Evolutionary conservation across 805 yeast species (phyloP), one percentile per base, ranked within the genome.

Genomic region (Isabelozyma pseudorhagii): DNA sequence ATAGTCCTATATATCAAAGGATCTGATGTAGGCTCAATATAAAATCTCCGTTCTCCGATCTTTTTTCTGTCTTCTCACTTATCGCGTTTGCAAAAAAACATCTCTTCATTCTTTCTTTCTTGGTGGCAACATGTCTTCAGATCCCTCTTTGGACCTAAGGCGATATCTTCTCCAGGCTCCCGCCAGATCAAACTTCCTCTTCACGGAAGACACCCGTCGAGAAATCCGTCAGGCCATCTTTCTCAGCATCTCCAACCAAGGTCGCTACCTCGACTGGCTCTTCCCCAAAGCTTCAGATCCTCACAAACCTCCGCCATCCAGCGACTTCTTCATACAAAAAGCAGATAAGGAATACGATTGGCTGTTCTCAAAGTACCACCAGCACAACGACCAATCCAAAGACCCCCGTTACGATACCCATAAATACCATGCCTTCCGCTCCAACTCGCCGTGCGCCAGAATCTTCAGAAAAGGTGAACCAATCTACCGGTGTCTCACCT

Each of bases 401-500:
- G 63, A 61, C 29, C 50, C 58, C 5, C 54, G 53, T 38, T 53
- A 51, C 46, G 53, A 55, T 31, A 50, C 60, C 18, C 69, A 64
- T 49, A 59, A 56, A 46, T 67, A 64, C 50, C 67, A 64, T 42
- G 72, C 73, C 5, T 65, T 60, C 51, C 96, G 89, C 60, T 75
- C 79, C 17, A 79, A 83, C 14, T 72, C 88, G 64, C 85, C 93
- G 0, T 89, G 96, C 64, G 86, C 89, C 1, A 72, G 85, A 17
- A 82, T 83, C 46, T 85, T 89, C 58, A 74, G 80, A 43, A 79
- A 83, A 45, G 96, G 96, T 5, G 96, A 89, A 61, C 91, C 94
- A 0, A 85, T 89, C 3, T 87, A 87, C 61, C 74, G 91, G 40
- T 89, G 96, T 61, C 58, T 83, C 34, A 79, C 92, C 34, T 76